Evolutionary conservation across 1,139 yeast genomes (phyloP).

Genomic region (Blastobotrys malaysiensis): DNA sequence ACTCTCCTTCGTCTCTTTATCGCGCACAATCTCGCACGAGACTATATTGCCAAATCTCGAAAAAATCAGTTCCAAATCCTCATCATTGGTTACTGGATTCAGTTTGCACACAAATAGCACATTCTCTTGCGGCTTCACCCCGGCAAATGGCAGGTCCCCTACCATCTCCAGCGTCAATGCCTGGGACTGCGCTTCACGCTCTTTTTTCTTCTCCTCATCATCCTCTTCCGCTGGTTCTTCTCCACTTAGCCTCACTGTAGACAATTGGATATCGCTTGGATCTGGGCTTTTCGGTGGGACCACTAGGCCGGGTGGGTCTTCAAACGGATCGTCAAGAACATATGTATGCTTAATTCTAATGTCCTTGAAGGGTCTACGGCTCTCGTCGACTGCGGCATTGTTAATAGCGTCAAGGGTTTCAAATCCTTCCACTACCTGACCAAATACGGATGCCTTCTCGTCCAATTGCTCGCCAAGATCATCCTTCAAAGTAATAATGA

Average conservation of each 20-base stretch:
- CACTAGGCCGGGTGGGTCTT: slow-evolving; percentile 34
- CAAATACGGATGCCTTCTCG: slow-evolving; percentile 38
- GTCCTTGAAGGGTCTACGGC: slow-evolving; percentile 43
- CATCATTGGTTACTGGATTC: slow-evolving; percentile 53
- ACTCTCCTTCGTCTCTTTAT: slow-evolving; percentile 44
- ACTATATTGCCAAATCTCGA: slow-evolving; percentile 53
- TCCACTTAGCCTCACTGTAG: slow-evolving; percentile 35
- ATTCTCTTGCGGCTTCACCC: slow-evolving; percentile 54
- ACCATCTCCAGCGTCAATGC: slow-evolving; percentile 59
- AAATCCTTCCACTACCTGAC: slow-evolving; percentile 48
- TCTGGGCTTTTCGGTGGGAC: slow-evolving; percentile 31
- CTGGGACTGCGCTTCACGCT: slow-evolving; percentile 39
- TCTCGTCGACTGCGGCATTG: slow-evolving; percentile 36
- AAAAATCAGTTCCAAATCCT: slow-evolving; percentile 51
- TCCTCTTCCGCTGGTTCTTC: slow-evolving; percentile 27
- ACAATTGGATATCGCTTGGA: slow-evolving; percentile 37
- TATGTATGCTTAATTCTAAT: slow-evolving; percentile 48
- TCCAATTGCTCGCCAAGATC: slow-evolving; percentile 20
- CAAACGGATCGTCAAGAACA: slow-evolving; percentile 52
- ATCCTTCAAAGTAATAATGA: slow-evolving; percentile 30
- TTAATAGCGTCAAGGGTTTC: slow-evolving; percentile 44
- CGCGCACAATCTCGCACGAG: slow-evolving; percentile 47
- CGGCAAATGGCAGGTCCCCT: slow-evolving; percentile 60
- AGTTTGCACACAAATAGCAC: slow-evolving; percentile 59
- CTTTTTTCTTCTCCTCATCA: slow-evolving; percentile 22